A percentile compares a stretch with the other conserved stretches of the same genome.
phyloP scores from a whole-genome alignment of 768 basidiomycete species.

The Austroboletus festivus region DNA sequence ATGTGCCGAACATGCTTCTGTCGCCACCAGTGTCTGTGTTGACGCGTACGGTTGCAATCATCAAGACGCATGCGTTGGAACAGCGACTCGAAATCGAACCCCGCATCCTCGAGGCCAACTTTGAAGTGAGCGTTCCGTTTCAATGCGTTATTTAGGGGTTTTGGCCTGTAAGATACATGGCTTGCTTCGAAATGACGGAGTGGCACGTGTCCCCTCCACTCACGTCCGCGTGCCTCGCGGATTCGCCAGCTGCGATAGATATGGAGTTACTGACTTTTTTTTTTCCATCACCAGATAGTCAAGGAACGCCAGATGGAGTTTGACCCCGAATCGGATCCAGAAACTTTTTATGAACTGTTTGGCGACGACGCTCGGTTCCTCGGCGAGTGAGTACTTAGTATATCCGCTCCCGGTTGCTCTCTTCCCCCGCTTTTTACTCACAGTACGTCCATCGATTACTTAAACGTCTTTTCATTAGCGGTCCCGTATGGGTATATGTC shows the following conservation, averaged over 20 bases:
- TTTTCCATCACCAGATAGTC: conserved; percentile 61
- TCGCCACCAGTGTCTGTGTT: conserved; percentile 11
- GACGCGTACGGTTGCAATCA: conserved; percentile 77
- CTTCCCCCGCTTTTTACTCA: conserved; percentile 8
- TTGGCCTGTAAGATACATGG: too few relatives aligned
- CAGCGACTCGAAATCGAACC: conserved; percentile 80
- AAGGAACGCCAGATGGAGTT: conserved; percentile 91
- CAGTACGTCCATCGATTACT: not conserved
- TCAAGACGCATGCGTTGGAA: conserved; percentile 73
- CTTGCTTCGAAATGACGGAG: conserved; percentile 1
- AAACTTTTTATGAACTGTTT: conserved; percentile 75
- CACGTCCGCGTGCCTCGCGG: conserved; percentile 6
- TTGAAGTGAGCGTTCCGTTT: conserved; percentile 55
- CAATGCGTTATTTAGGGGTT: conserved; percentile 5
- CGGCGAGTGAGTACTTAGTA: conserved; percentile 75
- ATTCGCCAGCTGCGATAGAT: conserved; percentile 15
- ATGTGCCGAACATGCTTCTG: not conserved
- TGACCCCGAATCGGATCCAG: conserved; percentile 78
- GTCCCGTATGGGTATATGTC: conserved; percentile 90
- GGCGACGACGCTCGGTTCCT: conserved; percentile 73
- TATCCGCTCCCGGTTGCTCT: not conserved
- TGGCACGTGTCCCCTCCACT: conserved; percentile 5
- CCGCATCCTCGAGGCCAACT: conserved; percentile 74
- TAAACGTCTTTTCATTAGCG: conserved; percentile 41
- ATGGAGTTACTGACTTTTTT: conserved; percentile 12